A percentile compares a stretch with the other conserved stretches of the same genome.
These are phyloP conservation scores for Oenanthe javanica DNA, from an alignment of 140 eudicot species.

Conservation along the genomic window DNA sequence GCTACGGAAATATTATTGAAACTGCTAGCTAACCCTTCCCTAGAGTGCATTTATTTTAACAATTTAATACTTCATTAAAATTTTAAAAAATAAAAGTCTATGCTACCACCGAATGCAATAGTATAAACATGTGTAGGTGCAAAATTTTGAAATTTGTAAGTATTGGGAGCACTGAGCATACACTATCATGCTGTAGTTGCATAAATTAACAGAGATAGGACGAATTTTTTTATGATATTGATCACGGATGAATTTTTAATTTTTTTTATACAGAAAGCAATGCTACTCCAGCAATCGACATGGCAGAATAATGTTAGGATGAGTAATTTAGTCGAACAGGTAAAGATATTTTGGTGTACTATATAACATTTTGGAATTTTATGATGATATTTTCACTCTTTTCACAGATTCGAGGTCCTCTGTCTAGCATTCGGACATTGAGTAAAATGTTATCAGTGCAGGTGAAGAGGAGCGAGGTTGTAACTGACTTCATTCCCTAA, in stretches of 20 bases:
- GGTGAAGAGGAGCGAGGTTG: conserved; percentile 77
- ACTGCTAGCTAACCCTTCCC: neutral
- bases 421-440: conserved; percentile 79
- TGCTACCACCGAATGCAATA: neutral
- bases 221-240: neutral
- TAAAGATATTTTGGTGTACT: conserved; percentile 33
- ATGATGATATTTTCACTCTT: neutral
- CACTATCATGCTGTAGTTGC: neutral
- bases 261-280: conserved; percentile 61
- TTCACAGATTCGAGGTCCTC: conserved; percentile 87
- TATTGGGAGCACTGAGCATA: no score
- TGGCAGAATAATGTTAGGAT: conserved; percentile 96
- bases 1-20: neutral
- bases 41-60: neutral
- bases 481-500: conserved; percentile 6
- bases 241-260: conserved; percentile 12
- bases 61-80: neutral
- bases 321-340: conserved; percentile 93
- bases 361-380: neutral
- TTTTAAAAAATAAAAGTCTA: no score
- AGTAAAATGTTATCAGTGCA: conserved; percentile 76
- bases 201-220: neutral
- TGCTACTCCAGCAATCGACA: conserved; percentile 87
- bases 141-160: no score
- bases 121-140: no score